Evolutionary conservation across 2,329 filamentous ascomycete species (phyloP).

Genomic region (Xylaria sp.): DNA sequence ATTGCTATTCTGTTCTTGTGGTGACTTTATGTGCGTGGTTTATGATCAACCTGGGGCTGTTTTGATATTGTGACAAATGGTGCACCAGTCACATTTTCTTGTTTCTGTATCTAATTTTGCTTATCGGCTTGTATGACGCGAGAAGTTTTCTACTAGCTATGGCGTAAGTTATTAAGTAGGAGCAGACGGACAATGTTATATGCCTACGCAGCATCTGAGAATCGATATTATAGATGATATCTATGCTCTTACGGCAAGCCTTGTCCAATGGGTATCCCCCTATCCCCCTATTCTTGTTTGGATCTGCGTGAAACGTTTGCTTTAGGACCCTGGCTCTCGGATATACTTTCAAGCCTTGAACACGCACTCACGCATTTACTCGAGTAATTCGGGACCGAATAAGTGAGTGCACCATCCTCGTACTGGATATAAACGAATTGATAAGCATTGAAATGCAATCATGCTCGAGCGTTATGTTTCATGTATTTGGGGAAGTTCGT

Average conservation of each 20-base stretch:
- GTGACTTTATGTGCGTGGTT: neutral
- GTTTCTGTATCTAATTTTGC: neutral
- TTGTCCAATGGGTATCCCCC: too few relatives aligned
- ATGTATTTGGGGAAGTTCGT: neutral
- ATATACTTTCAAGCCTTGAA: neutral
- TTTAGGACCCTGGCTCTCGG: neutral
- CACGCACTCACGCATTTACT: neutral
- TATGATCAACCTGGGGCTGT: neutral
- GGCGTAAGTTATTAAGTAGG: neutral
- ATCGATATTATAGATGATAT: neutral
- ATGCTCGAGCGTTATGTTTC: neutral
- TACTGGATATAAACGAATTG: too few relatives aligned
- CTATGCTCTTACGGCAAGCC: neutral
- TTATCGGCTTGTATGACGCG: neutral
- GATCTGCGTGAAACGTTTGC: neutral
- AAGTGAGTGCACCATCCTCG: neutral
- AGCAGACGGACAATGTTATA: neutral
- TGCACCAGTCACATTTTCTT: neutral
- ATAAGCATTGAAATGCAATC: neutral
- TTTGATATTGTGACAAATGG: too few relatives aligned
- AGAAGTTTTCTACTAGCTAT: neutral
- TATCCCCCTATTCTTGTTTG: neutral
- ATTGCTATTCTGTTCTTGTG: constrained; percentile 12
- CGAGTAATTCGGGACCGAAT: neutral
- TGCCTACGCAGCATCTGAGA: neutral